Evolutionary conservation across 208 protist species (phyloP), one percentile per base, ranked within the genome.

Genomic region (Trypanosoma rangeli): DNA sequence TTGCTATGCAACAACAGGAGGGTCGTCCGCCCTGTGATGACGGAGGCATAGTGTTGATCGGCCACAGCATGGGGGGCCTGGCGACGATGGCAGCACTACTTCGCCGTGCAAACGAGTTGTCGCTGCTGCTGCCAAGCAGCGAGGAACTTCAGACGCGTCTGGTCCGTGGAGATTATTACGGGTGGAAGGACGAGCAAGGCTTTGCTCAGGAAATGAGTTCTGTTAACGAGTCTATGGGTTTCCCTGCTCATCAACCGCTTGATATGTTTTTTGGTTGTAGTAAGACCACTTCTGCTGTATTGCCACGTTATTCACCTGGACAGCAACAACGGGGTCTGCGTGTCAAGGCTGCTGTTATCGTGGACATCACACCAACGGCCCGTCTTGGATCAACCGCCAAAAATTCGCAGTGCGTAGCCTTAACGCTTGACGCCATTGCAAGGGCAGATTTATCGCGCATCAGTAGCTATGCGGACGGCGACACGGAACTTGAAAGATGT

Each of bases 31-130:
- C 10, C 12, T 29, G 60, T 22, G 26, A 39, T 22, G 67, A 69
- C 28, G 64, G 60, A 31, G 60, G 67, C 10, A 42, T 69, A n/a
- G 69, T 96, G n/a, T 46, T 91, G 13, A 85, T 96, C 62, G 90
- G 86, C 0, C 90, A 96, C 79, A 96, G 90, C 64, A 96, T 96
- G 90, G 87, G 90, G n/a, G 90, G 90, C 16, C 67, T 94, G 9
- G 75, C 88, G 37, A 54, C 90, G 18, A 92, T 94, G 67, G 86
- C 82, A 20, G 35, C 65, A 49, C 70, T 96, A 55, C 81, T 94
- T 24, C 82, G 87, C 7, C 87, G 90, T 24, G 89, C 84, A 37
- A 93, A 95, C 69, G 90, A 93, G 57, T 69, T 53, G 1, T 24
- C 56, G 0, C 72, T 93, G 50, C 75, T 93, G 49, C 61, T 75